These are phyloP conservation scores for Porphyridium purpureum DNA, from an alignment of 23 red algal genomes.

Conservation along the genomic window DNA sequence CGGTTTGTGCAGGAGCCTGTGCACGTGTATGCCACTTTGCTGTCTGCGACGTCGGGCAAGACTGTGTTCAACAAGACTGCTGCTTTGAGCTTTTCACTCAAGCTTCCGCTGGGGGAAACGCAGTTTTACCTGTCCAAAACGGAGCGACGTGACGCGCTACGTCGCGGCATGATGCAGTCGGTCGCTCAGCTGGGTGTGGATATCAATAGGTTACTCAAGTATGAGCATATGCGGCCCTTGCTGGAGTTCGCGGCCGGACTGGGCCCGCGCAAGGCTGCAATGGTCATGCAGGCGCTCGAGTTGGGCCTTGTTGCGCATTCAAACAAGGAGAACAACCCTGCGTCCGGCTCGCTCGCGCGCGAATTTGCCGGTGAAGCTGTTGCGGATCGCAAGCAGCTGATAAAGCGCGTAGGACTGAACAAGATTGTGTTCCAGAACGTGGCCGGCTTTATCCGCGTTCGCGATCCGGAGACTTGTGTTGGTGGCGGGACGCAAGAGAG, in stretches of 20 bases:
- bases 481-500: constrained; percentile 34
- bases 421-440: neutral
- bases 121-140: constrained; percentile 14
- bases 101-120: no score
- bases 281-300: constrained; percentile 24
- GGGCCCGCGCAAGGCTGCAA: constrained; percentile 47
- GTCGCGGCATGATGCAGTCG: constrained; percentile 33
- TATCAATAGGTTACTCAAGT: constrained; percentile 54
- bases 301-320: constrained; percentile 2
- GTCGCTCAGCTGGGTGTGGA: constrained; percentile 53
- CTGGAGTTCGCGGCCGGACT: constrained; percentile 47
- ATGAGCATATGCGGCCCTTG: constrained; percentile 39
- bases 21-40: constrained; percentile 49
- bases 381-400: neutral
- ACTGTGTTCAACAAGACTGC: no score
- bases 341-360: no score
- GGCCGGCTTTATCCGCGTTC: constrained; percentile 48
- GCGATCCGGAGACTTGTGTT: constrained; percentile 42
- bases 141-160: constrained; percentile 26
- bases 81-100: no score
- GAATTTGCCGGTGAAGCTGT: neutral
- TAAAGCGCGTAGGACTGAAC: neutral
- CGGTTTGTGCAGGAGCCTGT: constrained; percentile 70
- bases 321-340: no score
- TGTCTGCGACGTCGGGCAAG: no score